A percentile compares a stretch with the other conserved stretches of the same genome.
phyloP scores from a whole-genome alignment of 768 basidiomycete genomes.

The Rhodocollybia butyracea region DNA sequence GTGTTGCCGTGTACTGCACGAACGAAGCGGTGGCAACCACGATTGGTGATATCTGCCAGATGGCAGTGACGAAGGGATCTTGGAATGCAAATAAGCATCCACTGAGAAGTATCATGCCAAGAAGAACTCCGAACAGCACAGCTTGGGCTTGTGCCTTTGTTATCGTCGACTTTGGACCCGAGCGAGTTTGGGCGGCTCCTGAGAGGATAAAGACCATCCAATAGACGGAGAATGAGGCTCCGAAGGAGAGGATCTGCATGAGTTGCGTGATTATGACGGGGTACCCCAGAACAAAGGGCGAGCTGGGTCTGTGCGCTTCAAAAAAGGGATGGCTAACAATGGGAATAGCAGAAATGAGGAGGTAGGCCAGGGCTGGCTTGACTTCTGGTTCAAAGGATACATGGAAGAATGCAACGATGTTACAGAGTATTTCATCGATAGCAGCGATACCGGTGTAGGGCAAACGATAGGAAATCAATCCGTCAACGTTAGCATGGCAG shows the following conservation, averaged over 20 bases:
- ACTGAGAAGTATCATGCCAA: constrained; percentile 46
- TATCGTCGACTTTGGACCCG: constrained; percentile 18
- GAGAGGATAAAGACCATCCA: constrained; percentile 43
- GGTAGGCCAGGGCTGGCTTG: constrained; percentile 33
- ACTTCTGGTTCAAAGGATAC: constrained; percentile 28
- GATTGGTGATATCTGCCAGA: constrained; percentile 56
- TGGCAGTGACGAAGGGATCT: constrained; percentile 42
- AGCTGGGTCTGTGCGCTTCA: constrained; percentile 40
- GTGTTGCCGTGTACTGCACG: constrained; percentile 37
- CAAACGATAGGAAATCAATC: constrained; percentile 30
- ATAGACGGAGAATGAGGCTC: constrained; percentile 43
- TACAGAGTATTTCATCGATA: constrained; percentile 40
- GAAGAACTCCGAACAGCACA: constrained; percentile 43
- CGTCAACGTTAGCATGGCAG: constrained; percentile 23
- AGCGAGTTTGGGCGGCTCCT: constrained; percentile 24
- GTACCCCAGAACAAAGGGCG: constrained; percentile 31
- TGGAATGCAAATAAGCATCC: constrained; percentile 38
- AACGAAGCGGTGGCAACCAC: constrained; percentile 38
- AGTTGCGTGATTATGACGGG: constrained; percentile 40
- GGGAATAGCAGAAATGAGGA: constrained; percentile 29
- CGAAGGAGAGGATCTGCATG: constrained; percentile 40
- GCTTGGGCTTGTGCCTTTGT: constrained; percentile 49
- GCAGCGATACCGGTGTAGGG: constrained; percentile 33
- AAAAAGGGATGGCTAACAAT: constrained; percentile 36
- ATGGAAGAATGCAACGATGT: constrained; percentile 47